A percentile compares a stretch with the other conserved stretches of the same genome.
Evolutionary conservation across 176 grass and related monocot genomes (phyloP).

Genomic region (Aegilops umbellulata): DNA sequence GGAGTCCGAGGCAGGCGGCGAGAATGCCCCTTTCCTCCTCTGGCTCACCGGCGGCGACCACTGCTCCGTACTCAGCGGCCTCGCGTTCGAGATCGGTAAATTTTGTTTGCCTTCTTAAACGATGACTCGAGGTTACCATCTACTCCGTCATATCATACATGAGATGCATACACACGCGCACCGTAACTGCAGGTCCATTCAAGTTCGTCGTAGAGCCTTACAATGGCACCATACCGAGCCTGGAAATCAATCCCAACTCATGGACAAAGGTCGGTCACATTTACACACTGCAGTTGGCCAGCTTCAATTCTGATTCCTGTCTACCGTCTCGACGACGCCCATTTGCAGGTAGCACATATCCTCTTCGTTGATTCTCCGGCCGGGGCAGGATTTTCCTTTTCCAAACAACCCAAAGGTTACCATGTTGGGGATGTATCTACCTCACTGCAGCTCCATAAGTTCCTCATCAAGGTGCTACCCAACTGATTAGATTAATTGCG

Average conservation of each 20-base stretch:
- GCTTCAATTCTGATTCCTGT: too few species aligned
- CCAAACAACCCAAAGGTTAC: conserved; percentile 43
- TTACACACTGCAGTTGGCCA: too few species aligned
- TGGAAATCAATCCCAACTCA: conserved; percentile 47
- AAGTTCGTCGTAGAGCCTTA: conserved; percentile 47
- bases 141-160: too few species aligned
- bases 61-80: conserved; percentile 52
- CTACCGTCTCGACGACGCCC: too few species aligned
- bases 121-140: too few species aligned
- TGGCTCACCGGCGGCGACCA: conserved; percentile 60
- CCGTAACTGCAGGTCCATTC: not conserved
- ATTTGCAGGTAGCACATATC: conserved; percentile 42
- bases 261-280: conserved; percentile 44
- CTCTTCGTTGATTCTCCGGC: conserved; percentile 69
- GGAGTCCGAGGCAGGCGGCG: conserved; percentile 25
- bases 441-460: conserved; percentile 30
- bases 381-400: conserved; percentile 74
- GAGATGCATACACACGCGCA: too few species aligned
- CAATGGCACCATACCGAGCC: conserved; percentile 32
- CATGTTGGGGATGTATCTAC: conserved; percentile 37
- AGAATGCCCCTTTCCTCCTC: conserved; percentile 33
- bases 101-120: too few species aligned
- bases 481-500: not conserved
- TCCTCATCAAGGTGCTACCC: conserved; percentile 45
- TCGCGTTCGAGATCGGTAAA: conserved; percentile 58